Conservation (phyloP, 2,329 filamentous ascomycete species). For the Sporothrix sp. region DNA sequence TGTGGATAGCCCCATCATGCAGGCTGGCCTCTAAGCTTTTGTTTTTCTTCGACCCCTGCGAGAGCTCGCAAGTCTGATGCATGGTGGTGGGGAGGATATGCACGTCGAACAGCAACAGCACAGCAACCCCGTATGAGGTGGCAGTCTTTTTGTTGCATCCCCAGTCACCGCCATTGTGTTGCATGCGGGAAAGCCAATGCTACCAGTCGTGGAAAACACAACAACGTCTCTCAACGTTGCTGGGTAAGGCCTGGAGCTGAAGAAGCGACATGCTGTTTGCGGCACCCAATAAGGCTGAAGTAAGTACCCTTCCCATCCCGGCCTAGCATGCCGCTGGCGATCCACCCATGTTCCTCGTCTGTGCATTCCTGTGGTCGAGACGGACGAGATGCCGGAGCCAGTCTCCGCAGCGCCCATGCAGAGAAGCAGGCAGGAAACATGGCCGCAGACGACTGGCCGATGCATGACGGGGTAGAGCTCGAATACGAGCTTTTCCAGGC, state of each 20-base stretch:
- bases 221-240: too few relatives aligned
- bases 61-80: too few relatives aligned
- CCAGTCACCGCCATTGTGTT: neutral
- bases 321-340: too few relatives aligned
- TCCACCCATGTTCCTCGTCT: too few relatives aligned
- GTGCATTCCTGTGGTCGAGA: neutral
- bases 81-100: neutral
- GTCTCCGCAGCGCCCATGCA: neutral
- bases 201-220: neutral
- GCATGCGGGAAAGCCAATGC: neutral
- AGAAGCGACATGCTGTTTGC: slow-evolving; percentile 7
- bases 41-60: neutral
- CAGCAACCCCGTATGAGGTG: slow-evolving; percentile 1
- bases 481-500: slow-evolving; percentile 4
- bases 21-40: too few relatives aligned
- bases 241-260: too few relatives aligned
- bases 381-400: neutral
- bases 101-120: slow-evolving; percentile 1
- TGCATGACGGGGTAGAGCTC: slow-evolving; percentile 2
- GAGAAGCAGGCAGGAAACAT: neutral
- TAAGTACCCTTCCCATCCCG: slow-evolving; percentile 1
- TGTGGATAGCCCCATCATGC: slow-evolving; percentile 1
- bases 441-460: neutral
- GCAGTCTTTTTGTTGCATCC: neutral
- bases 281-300: slow-evolving; percentile 5